phyloP scores from a whole-genome alignment of 495 filamentous ascomycete genomes.

The Hypoxylon subgilvum region DNA sequence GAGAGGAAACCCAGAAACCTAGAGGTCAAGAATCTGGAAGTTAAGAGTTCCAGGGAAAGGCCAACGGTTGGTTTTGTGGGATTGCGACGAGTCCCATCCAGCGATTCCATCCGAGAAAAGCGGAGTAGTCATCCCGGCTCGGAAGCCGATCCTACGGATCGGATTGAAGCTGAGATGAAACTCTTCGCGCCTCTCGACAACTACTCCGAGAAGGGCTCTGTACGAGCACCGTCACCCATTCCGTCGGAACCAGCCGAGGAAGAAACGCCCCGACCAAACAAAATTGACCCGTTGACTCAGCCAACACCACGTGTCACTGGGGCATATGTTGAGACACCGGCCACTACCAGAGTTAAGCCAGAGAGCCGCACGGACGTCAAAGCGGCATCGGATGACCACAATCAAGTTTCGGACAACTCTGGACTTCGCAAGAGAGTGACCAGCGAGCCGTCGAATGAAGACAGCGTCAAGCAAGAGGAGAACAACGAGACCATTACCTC shows the following conservation, averaged over 20 bases:
- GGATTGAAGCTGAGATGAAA: slow-evolving; percentile 60
- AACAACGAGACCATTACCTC: neutral
- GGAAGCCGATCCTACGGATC: slow-evolving; percentile 61
- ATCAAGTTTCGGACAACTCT: neutral
- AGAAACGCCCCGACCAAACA: slow-evolving; percentile 54
- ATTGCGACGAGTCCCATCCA: slow-evolving; percentile 42
- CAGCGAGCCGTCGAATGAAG: slow-evolving; percentile 16
- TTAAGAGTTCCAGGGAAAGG: slow-evolving; percentile 39
- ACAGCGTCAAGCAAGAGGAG: neutral
- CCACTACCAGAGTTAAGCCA: slow-evolving; percentile 48
- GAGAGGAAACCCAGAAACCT: slow-evolving; percentile 13
- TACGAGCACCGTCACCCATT: slow-evolving; percentile 54
- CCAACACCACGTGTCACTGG: slow-evolving; percentile 59
- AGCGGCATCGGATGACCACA: neutral
- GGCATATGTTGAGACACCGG: slow-evolving; percentile 60
- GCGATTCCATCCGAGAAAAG: slow-evolving; percentile 49
- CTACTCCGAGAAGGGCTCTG: slow-evolving; percentile 59
- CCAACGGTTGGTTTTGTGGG: slow-evolving; percentile 51
- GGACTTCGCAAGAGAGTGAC: slow-evolving; percentile 18
- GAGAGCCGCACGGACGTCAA: slow-evolving; percentile 12
- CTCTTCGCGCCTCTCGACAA: slow-evolving; percentile 61
- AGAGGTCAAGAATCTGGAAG: slow-evolving; percentile 27
- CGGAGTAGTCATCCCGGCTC: slow-evolving; percentile 51
- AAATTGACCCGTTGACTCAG: slow-evolving; percentile 52
- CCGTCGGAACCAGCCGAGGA: slow-evolving; percentile 43